Percentiles rank a stretch among this genome's conserved stretches.
Conservation (phyloP, 2,329 filamentous ascomycete species). For the Fusarium longipes region DNA sequence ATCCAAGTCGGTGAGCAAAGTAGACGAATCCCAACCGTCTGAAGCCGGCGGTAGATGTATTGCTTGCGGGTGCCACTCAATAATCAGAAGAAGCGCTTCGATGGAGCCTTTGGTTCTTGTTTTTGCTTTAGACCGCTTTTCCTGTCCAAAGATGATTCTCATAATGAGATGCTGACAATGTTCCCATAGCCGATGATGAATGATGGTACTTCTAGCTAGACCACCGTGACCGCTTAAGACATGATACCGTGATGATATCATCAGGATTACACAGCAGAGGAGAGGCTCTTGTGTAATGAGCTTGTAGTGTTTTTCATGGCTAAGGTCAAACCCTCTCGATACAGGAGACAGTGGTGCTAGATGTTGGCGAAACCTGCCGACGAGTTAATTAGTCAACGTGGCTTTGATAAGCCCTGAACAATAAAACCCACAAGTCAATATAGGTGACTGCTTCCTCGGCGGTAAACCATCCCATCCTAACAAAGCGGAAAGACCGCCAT, state of each 20-base stretch:
- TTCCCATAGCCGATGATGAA: constrained; percentile 65
- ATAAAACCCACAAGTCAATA: constrained; percentile 57
- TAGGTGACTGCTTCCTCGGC: constrained; percentile 65
- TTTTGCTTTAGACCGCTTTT: constrained; percentile 62
- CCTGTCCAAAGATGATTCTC: constrained; percentile 65
- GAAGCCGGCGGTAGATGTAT: constrained; percentile 64
- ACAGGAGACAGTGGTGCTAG: constrained; percentile 58
- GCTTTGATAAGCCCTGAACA: not conserved
- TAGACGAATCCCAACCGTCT: constrained; percentile 66
- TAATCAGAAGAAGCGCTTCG: constrained; percentile 64
- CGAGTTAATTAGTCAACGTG: not conserved
- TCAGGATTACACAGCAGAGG: constrained; percentile 63
- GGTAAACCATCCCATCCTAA: constrained; percentile 67
- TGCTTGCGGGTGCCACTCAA: constrained; percentile 67
- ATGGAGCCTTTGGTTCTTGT: constrained; percentile 62
- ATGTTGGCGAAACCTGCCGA: constrained; percentile 21
- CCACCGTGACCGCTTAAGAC: constrained; percentile 55
- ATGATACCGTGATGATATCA: constrained; percentile 65
- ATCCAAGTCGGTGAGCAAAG: constrained; percentile 57
- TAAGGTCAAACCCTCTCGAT: constrained; percentile 60
- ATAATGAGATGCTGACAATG: constrained; percentile 65
- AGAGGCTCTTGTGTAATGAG: constrained; percentile 64
- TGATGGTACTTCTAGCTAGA: constrained; percentile 62
- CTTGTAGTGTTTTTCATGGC: constrained; percentile 59
- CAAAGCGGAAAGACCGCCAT: constrained; percentile 55